These are phyloP conservation scores for Scutellaria galericulata DNA, from an alignment of 257 asterid genomes.

Conservation along the genomic window DNA sequence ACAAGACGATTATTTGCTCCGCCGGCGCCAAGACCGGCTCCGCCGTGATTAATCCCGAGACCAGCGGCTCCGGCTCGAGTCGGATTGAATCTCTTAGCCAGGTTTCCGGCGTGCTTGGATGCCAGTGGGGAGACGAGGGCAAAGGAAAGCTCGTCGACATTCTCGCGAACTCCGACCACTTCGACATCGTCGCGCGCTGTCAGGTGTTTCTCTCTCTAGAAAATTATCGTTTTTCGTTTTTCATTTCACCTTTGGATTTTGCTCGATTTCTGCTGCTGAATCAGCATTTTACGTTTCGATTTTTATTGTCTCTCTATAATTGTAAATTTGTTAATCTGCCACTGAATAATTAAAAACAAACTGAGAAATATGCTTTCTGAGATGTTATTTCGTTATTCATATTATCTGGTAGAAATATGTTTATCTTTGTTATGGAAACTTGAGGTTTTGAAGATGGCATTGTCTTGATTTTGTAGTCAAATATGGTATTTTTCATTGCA, in stretches of 20 bases:
- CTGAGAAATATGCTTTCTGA: no score
- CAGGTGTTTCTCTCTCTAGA: constrained; percentile 54
- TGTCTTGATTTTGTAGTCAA: neutral
- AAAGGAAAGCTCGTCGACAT: constrained; percentile 96
- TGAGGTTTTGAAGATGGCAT: neutral
- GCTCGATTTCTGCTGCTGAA: neutral
- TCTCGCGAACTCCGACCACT: constrained; percentile 67
- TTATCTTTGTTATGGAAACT: neutral
- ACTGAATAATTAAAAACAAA: no score
- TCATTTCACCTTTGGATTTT: neutral
- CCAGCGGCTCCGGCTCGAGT: constrained; percentile 39
- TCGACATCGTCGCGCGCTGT: constrained; percentile 95
- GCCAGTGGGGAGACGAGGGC: constrained; percentile 99
- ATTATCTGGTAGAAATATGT: no score
- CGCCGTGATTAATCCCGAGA: constrained; percentile 41
- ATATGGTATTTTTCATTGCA: neutral
- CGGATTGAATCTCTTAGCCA: constrained; percentile 85
- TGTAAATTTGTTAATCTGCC: neutral
- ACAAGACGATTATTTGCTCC: constrained; percentile 35
- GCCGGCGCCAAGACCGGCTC: constrained; percentile 45
- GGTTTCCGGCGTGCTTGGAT: constrained; percentile 93
- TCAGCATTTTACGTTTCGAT: neutral
- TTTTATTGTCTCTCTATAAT: neutral
- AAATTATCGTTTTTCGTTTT: neutral
- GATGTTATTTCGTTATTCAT: no score